Percentiles rank a stretch among this genome's conserved stretches.
Conservation (phyloP, 345 rosid species). For the Moricandia moricandioides region DNA sequence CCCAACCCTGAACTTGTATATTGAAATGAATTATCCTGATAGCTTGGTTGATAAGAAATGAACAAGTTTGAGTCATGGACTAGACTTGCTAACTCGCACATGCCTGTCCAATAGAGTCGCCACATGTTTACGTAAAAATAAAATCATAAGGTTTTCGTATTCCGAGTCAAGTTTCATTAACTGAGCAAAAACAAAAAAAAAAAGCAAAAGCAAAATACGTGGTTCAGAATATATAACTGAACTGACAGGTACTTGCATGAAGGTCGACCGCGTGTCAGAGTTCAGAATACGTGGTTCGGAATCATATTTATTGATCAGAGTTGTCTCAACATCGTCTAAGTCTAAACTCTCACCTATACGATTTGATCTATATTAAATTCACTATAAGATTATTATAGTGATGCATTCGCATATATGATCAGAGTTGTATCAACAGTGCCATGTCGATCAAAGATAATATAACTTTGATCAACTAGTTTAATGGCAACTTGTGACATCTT, state of each 20-base stretch:
- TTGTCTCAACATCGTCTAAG: not conserved
- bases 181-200: not conserved
- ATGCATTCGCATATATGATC: not conserved
- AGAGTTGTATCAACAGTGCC: not conserved
- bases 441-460: not conserved
- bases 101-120: not conserved
- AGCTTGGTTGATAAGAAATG: not conserved
- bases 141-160: not conserved
- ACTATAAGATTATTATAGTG: not conserved
- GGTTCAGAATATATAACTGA: not conserved
- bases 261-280: not conserved
- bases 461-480: not conserved
- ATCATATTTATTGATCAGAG: not conserved
- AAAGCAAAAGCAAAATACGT: not conserved
- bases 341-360: not conserved
- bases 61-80: not conserved
- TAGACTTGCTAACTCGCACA: not conserved
- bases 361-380: not conserved
- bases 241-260: not conserved
- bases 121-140: not conserved
- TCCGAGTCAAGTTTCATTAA: not conserved
- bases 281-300: not conserved
- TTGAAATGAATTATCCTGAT: not conserved
- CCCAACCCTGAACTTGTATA: not conserved
- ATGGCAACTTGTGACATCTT: conserved; percentile 6